These are phyloP conservation scores for Allomyces macrogynus DNA, from an alignment of 192 early-diverging fungal genomes.

Conservation along the genomic window DNA sequence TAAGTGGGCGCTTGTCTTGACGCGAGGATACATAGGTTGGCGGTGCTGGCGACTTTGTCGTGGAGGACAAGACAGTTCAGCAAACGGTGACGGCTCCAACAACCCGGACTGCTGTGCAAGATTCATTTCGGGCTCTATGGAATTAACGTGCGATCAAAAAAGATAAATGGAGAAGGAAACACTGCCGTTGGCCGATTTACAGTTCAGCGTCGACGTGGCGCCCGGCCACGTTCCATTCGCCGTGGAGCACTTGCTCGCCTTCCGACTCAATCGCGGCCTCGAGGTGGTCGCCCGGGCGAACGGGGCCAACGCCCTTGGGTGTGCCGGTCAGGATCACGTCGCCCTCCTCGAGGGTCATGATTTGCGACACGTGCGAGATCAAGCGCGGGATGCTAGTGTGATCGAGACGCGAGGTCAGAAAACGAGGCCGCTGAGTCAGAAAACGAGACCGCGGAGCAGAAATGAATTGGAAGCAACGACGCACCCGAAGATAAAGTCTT, in stretches of 20 bases:
- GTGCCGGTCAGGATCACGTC: constrained; percentile 74
- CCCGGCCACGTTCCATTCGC: not conserved
- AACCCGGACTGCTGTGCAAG: too few species aligned
- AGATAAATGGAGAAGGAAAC: too few species aligned
- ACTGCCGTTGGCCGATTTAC: not conserved
- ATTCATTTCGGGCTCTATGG: too few species aligned
- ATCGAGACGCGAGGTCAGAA: not conserved
- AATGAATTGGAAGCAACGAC: not conserved
- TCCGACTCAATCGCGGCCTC: not conserved
- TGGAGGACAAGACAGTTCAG: too few species aligned
- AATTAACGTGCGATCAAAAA: too few species aligned
- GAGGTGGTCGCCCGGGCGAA: not conserved
- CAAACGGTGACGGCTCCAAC: too few species aligned
- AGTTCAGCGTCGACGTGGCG: not conserved
- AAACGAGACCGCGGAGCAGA: constrained; percentile 2
- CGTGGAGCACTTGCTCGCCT: not conserved
- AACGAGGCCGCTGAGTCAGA: not conserved
- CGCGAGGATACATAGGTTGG: too few species aligned
- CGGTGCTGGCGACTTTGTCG: too few species aligned
- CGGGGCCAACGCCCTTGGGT: not conserved
- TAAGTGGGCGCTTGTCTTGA: too few species aligned
- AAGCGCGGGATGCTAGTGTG: constrained; percentile 45
- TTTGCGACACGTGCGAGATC: constrained; percentile 54
- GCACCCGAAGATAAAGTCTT: constrained; percentile 83
- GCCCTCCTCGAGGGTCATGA: constrained; percentile 77